Base-by-base conservation (phyloP, 352 stramenopile genomes). In the Phytophthora sp. region DNA sequence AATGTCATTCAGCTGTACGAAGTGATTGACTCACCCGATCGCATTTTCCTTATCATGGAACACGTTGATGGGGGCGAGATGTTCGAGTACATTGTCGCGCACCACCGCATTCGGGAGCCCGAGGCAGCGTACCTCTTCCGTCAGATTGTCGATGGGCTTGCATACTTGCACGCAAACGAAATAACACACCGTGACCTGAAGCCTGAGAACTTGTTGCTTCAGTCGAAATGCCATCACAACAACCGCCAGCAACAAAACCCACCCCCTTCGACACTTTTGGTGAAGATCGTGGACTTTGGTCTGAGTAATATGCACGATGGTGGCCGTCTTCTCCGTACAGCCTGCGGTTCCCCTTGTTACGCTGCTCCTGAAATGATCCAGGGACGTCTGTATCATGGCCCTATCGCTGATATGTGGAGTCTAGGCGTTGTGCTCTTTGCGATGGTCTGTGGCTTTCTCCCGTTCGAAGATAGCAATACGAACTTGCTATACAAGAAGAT, bases 31-130 rank as follows among this genome's bases (percentile, higher is more conserved):
- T 91, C 89, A n/a, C 66, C 72, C 15, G 68, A 82, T 17, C 21
- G 51, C 30, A 98, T 98, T 42, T 97, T 96, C 46, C 69, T 98
- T 4, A 95, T 98, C 57, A 97, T 97, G 89, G 94, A 98, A 58
- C 88, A 92, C 71, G 74, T 91, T 18, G 91, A 97, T 54, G 88
- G 87, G 12, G 90, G 88, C 30, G 91, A 98, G 59, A 90, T 98
- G 74, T 98, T 98, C 62, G 89, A 98, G 69, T 97, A 97, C 67
- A 98, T 98, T 54, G 93, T 98, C 23, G 65, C 84, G 6, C 83
- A 96, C 49, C 81, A 95, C 35, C 82, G 86, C 6, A 83, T 98
- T 28, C 73, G 85, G 13, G 94, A 98, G 51, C 43, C 71, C 11
- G 66, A 74, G 30, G 60, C 60, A 17, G 66, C 66, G 4, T 70